Conservation (phyloP, 2,329 filamentous ascomycete species). For the Epichloe elymi region DNA sequence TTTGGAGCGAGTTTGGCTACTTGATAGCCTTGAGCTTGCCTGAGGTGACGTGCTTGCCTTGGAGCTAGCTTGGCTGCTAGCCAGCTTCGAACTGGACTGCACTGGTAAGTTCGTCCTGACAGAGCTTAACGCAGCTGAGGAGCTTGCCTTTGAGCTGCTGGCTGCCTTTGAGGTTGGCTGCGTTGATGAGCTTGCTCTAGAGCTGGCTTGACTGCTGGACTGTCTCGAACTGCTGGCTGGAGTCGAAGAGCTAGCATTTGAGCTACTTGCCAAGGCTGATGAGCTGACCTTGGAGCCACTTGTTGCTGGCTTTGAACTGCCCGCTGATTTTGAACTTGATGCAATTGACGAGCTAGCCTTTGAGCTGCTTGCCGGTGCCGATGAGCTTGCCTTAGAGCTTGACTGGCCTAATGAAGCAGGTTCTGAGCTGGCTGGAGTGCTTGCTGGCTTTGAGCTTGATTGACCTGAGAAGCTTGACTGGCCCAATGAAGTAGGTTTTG, state of each 20-base stretch:
- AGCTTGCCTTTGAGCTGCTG: neutral
- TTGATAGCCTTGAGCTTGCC: neutral
- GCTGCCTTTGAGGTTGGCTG: neutral
- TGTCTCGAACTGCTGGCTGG: no score
- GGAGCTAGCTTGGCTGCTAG: neutral
- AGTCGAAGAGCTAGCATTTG: no score
- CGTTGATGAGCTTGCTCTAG: neutral
- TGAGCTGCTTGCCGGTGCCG: neutral
- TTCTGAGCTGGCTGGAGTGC: neutral
- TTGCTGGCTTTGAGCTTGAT: neutral
- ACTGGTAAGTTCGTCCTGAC: neutral
- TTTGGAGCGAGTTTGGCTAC: neutral
- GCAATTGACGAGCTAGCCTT: neutral
- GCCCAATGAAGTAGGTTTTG: no score
- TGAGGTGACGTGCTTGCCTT: neutral
- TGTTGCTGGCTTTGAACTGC: neutral
- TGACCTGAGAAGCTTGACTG: no score
- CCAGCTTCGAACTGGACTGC: neutral
- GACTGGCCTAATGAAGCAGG: neutral
- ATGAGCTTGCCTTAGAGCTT: neutral
- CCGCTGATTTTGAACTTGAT: neutral
- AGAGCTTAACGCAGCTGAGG: no score
- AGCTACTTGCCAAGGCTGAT: neutral
- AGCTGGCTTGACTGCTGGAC: no score
- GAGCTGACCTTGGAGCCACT: neutral